Conservation (phyloP, 176 grass and related monocot species). For the Cocos nucifera region DNA sequence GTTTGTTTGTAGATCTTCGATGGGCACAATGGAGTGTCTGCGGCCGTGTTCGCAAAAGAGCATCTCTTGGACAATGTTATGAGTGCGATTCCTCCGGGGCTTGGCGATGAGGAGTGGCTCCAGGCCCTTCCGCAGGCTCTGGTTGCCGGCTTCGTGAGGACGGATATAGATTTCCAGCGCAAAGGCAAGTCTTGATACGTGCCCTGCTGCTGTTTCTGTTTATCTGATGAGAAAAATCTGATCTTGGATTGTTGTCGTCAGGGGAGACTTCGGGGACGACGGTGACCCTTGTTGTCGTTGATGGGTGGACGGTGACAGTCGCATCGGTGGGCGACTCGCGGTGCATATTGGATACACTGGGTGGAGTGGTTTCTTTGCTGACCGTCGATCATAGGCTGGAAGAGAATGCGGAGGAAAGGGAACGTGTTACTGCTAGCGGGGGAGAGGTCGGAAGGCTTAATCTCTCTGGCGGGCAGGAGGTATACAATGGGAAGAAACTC, state of each 20-base stretch:
- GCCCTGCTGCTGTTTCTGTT: not conserved
- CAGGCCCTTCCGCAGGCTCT: conserved; percentile 74
- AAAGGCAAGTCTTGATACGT: conserved; percentile 39
- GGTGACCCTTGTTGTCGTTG: conserved; percentile 74
- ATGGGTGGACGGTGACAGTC: conserved; percentile 74
- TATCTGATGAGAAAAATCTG: not conserved
- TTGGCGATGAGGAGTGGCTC: conserved; percentile 75
- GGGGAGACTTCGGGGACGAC: conserved; percentile 93
- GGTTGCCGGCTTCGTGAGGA: conserved; percentile 93
- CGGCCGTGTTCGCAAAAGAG: conserved; percentile 90
- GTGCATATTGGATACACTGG: conserved; percentile 75
- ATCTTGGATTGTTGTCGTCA: conserved; percentile 18
- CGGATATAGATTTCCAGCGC: conserved; percentile 89
- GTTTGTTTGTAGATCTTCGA: conserved; percentile 59
- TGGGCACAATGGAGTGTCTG: conserved; percentile 88
- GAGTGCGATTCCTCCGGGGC: conserved; percentile 81
- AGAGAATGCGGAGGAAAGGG: conserved; percentile 86
- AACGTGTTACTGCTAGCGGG: conserved; percentile 79
- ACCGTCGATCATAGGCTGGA: conserved; percentile 88
- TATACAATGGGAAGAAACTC: conserved; percentile 9
- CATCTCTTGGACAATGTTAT: conserved; percentile 86
- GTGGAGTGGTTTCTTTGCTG: conserved; percentile 62
- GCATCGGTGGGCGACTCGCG: conserved; percentile 94
- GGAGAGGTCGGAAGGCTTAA: conserved; percentile 93
- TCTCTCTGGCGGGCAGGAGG: conserved; percentile 82